phyloP scores from a whole-genome alignment of 2,329 filamentous ascomycete species.

The Fusarium oligoseptatum region DNA sequence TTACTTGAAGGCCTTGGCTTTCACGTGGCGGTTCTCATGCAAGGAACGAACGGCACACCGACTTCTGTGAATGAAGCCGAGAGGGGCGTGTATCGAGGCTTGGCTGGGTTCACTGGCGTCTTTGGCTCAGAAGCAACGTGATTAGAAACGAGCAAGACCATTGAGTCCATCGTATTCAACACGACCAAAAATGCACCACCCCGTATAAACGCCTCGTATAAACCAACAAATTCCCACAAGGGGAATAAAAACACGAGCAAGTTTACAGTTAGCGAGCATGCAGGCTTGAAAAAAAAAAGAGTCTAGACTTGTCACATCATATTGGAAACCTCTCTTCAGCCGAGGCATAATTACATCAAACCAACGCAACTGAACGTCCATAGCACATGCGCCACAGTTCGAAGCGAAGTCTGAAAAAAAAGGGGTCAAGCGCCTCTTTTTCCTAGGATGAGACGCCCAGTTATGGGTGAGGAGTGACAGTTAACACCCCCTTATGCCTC shows the following conservation, averaged over 20 bases:
- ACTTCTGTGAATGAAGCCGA: background rate
- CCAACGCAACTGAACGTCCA: background rate
- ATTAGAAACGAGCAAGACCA: background rate
- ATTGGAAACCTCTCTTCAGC: background rate
- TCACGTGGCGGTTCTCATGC: background rate
- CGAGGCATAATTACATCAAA: background rate
- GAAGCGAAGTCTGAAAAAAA: background rate
- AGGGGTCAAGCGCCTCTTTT: background rate
- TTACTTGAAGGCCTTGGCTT: background rate
- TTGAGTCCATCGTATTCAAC: background rate
- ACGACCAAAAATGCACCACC: background rate
- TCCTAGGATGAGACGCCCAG: background rate
- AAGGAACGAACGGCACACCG: background rate
- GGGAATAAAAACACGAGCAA: background rate
- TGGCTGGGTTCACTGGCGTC: background rate
- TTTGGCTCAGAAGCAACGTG: background rate
- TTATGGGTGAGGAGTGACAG: background rate
- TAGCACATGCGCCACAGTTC: background rate
- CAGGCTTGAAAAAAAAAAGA: background rate
- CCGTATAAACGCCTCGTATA: background rate
- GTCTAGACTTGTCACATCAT: background rate
- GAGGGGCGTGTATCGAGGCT: background rate
- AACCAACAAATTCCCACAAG: background rate
- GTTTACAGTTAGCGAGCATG: background rate
- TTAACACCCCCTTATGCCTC: constrained; percentile 17